phyloP scores from a whole-genome alignment of 768 basidiomycete genomes.

The Lentinula edodes region DNA sequence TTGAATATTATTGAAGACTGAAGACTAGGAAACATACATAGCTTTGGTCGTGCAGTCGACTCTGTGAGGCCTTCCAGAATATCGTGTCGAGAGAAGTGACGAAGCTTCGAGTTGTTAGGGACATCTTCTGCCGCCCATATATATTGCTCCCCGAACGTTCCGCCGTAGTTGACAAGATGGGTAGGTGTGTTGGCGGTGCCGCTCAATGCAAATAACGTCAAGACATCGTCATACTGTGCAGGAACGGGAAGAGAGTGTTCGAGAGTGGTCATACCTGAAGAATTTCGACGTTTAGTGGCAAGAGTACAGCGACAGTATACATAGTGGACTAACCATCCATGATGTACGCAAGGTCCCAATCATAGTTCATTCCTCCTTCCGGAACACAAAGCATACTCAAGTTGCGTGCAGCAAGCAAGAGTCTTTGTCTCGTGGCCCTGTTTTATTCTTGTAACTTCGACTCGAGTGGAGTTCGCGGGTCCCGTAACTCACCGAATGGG shows the following conservation, averaged over 20 bases:
- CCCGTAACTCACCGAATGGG: slow-evolving; percentile 47
- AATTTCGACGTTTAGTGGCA: not conserved
- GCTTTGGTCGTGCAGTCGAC: slow-evolving; percentile 52
- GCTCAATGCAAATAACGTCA: slow-evolving; percentile 56
- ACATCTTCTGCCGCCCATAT: slow-evolving; percentile 65
- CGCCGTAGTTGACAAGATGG: slow-evolving; percentile 76
- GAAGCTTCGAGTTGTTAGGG: slow-evolving; percentile 62
- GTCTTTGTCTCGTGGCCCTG: slow-evolving; percentile 63
- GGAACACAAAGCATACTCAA: slow-evolving; percentile 69
- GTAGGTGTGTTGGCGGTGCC: slow-evolving; percentile 73
- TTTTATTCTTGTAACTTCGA: not conserved
- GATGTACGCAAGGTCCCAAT: slow-evolving; percentile 78
- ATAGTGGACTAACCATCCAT: slow-evolving; percentile 49
- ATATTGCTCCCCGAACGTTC: slow-evolving; percentile 58
- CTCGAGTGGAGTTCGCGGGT: too few species aligned
- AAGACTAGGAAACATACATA: not conserved
- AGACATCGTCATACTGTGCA: slow-evolving; percentile 58
- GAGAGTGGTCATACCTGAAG: slow-evolving; percentile 67
- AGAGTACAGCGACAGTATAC: not conserved
- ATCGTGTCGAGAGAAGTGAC: slow-evolving; percentile 61
- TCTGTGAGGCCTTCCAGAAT: slow-evolving; percentile 55
- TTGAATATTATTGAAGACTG: not conserved
- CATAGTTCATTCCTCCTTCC: slow-evolving; percentile 75
- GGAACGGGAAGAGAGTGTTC: slow-evolving; percentile 69
- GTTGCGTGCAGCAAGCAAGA: slow-evolving; percentile 55